phyloP scores from a whole-genome alignment of 306 rosid species.

The Vigna angularis region DNA sequence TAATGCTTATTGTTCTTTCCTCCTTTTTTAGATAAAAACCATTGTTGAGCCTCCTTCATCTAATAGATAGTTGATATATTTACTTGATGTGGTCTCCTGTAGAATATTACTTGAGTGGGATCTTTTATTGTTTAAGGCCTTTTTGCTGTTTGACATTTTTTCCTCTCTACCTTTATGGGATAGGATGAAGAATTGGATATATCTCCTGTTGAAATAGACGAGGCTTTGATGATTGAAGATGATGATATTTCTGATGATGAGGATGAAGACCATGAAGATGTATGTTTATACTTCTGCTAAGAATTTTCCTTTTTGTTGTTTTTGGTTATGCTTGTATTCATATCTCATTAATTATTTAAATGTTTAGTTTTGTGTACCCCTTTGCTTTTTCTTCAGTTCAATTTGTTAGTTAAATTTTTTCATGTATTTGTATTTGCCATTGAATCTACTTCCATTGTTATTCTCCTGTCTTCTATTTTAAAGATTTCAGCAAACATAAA shows the following conservation, averaged over 20 bases:
- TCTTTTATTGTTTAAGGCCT: background rate
- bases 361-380: background rate
- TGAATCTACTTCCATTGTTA: background rate
- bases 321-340: background rate
- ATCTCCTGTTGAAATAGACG: conserved; percentile 84
- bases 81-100: background rate
- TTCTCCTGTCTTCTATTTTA: background rate
- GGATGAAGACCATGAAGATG: conserved; percentile 92
- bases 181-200: conserved; percentile 92
- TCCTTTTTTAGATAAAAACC: conserved; percentile 3
- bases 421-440: background rate
- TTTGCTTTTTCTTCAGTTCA: conserved; percentile 9
- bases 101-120: background rate
- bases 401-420: background rate
- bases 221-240: conserved; percentile 89
- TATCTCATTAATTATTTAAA: background rate
- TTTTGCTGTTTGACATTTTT: background rate
- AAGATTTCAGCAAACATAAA: background rate
- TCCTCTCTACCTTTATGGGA: conserved; percentile 24
- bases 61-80: background rate
- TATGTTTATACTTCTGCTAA: conserved; percentile 41
- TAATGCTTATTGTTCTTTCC: background rate
- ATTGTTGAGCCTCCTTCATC: background rate
- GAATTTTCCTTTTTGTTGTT: background rate
- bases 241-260: conserved; percentile 93